Evolutionary conservation across 2,329 filamentous ascomycete species (phyloP), one percentile per base, ranked within the genome.

Genomic region (Aspergillaceae sp.): DNA sequence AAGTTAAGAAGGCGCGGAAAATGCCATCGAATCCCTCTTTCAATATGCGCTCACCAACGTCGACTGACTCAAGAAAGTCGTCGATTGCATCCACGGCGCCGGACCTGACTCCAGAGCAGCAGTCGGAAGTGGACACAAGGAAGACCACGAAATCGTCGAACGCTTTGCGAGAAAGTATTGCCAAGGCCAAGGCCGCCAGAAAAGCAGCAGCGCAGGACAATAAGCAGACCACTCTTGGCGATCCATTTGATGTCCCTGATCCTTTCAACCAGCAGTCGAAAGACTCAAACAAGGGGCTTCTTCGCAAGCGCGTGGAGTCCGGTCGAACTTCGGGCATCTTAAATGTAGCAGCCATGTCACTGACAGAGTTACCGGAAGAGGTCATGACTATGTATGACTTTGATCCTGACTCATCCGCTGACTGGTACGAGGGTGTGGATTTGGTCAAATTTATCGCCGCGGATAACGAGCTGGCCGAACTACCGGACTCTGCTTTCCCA

Each of bases 401-500:
- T 11, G 82, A 89, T 44, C 76, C 78, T 46, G 79, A 83, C 34
- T 74, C 73, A 8, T 71, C 77, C 26, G 80, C 77, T 33, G 80
- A 83, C 32, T 97, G 92, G 92, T 89, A 89, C 2, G 91, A 97
- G 65, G 84, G 86, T 48, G 87, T 97, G 7, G 91, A 97, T 60
- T 70, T 97, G 40, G 85, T 83, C 1, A 82, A 85, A 50, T 82
- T 97, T 42, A 80, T 92, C 52, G 89, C 86, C 4, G 89, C 91
- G 6, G 89, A 95, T 60, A 97, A 98, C 59, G 87, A 95, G 58
- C 67, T 98, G 41, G 81, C 87, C 57, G 73, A 74, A 30, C 74
- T 97, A 32, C 78, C 81, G 2, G 86, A 92, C 11, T 70, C 74
- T 2, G 73, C 89, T 11, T 96, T 97, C 56, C 90, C 91, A 0